Evolutionary conservation across 2,329 filamentous ascomycete genomes (phyloP).

Genomic region (Xylariaceae sp.): DNA sequence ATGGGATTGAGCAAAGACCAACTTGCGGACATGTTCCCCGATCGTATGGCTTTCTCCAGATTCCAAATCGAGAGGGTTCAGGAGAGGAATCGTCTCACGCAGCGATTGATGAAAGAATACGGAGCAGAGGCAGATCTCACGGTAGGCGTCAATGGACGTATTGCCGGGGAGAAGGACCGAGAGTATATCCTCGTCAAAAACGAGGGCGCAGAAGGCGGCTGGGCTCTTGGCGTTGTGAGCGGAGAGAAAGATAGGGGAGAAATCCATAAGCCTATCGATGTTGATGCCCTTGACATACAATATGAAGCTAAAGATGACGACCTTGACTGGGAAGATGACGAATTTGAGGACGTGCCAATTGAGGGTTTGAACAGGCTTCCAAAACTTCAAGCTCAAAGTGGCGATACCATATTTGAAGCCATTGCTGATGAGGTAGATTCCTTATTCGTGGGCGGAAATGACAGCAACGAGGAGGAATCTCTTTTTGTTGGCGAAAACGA

Average conservation of each 20-base stretch:
- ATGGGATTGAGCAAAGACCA: constrained; percentile 98
- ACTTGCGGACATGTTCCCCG: constrained; percentile 91
- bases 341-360: constrained; percentile 90
- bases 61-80: constrained; percentile 94
- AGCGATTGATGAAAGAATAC: constrained; percentile 88
- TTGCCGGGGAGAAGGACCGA: constrained; percentile 79
- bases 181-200: constrained; percentile 98
- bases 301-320: constrained; percentile 53
- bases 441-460: constrained; percentile 47
- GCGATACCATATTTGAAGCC: constrained; percentile 27
- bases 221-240: constrained; percentile 90
- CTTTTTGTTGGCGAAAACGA: constrained; percentile 47
- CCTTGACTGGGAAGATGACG: constrained; percentile 60
- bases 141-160: constrained; percentile 58
- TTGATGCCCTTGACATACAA: constrained; percentile 62
- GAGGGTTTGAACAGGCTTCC: constrained; percentile 82
- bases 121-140: constrained; percentile 70
- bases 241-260: constrained; percentile 75
- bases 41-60: constrained; percentile 92
- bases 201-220: constrained; percentile 88
- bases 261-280: constrained; percentile 83
- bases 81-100: constrained; percentile 90
- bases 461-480: constrained; percentile 39
- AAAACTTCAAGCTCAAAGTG: constrained; percentile 40
- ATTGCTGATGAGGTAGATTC: constrained; percentile 43